Evolutionary conservation across 2,329 filamentous ascomycete species (phyloP), one percentile per base, ranked within the genome.

Genomic region (Zymoseptoria passerinii): DNA sequence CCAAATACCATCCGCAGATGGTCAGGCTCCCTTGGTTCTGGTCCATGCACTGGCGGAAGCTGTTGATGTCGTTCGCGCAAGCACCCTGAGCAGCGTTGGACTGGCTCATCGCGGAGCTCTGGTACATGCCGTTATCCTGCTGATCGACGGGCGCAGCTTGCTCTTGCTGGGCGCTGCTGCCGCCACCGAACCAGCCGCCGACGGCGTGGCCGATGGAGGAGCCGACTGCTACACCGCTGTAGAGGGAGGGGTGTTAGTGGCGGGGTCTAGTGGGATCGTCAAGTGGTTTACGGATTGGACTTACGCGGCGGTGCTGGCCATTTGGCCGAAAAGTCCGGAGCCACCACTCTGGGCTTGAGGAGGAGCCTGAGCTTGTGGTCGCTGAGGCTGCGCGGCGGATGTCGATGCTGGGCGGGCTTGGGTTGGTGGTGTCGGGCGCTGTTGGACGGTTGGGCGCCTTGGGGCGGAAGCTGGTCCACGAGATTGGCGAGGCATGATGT

Each of bases 281-380:
- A 23, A 4, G 4, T 4, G 4, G 2, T 23, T 23, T 23, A 23
- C 23, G 4, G 23, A 10, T n/a, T 55, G 19, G 10, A 86, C 91
- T 80, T 87, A 97, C 92, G 94, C 94, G 75, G 94, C 94, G 58
- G 94, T 99, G 73, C 87, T 91, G 66, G 94, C 94, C 89, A 99
- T 96, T 81, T 97, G 90, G 60, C 90, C 92, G 68, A 99, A 90
- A 9, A 99, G 81, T 64, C 94, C 92, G 4, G 90, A 86, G 28
- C 91, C 89, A 65, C 87, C 81, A 56, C 79, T 76, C 65, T 76
- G 78, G 61, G 77, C 75, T 53, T 72, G 72, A 28, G 72, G 71
- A 29, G 73, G 71, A 29, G 73, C 69, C 55, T 69, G 77, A 61
- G 72, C 69, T 63, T 72, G 76, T 56, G 79, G 74, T 52, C 80